Conservation (phyloP, 2,329 filamentous ascomycete species). For the Aspergillus unguis region DNA sequence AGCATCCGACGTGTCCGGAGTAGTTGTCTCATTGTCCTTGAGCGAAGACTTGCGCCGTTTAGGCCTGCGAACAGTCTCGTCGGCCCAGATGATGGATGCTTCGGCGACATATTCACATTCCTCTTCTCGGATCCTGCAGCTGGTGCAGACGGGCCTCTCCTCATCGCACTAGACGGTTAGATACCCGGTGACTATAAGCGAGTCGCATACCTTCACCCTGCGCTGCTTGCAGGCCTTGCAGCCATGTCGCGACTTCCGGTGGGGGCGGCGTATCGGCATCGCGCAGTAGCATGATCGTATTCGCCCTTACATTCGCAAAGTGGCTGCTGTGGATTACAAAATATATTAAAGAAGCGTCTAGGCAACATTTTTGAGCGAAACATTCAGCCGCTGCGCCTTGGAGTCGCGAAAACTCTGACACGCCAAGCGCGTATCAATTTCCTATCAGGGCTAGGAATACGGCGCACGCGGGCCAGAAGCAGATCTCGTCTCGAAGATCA, state of each 20-base stretch:
- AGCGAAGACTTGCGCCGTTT: background rate
- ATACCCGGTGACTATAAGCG: background rate
- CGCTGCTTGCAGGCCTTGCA: constrained; percentile 23
- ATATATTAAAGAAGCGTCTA: too few species aligned
- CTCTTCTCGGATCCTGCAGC: constrained; percentile 19
- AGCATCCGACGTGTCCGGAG: background rate
- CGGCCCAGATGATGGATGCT: constrained; percentile 17
- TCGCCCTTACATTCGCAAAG: background rate
- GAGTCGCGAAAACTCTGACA: too few species aligned
- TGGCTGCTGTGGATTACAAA: too few species aligned
- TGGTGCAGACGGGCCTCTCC: constrained; percentile 18
- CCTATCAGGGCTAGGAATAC: too few species aligned
- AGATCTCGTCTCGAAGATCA: too few species aligned
- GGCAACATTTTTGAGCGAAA: too few species aligned
- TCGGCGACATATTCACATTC: constrained; percentile 17
- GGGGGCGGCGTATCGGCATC: constrained; percentile 19
- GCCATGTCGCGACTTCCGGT: constrained; percentile 24
- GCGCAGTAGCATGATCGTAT: background rate
- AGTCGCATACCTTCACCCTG: constrained; percentile 21
- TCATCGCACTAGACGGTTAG: constrained; percentile 21
- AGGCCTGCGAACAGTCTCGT: background rate
- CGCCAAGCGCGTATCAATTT: too few species aligned
- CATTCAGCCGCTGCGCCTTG: too few species aligned
- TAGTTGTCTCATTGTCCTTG: background rate
- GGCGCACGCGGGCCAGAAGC: too few species aligned